phyloP scores from a whole-genome alignment of 495 filamentous ascomycete species.

The Penicillium odoratum region DNA sequence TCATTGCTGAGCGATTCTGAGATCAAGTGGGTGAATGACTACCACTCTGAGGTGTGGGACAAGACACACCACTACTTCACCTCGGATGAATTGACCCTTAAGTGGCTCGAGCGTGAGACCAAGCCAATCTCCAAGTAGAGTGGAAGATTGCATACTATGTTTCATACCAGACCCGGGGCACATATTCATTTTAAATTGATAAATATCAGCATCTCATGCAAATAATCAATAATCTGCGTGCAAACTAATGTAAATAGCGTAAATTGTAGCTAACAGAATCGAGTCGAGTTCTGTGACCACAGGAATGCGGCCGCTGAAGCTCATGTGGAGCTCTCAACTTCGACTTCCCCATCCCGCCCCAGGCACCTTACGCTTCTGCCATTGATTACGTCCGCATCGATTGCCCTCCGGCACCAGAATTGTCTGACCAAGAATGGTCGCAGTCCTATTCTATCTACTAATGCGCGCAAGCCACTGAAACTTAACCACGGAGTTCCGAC shows the following conservation, averaged over 20 bases:
- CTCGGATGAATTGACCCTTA: constrained; percentile 62
- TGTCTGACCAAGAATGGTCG: constrained; percentile 23
- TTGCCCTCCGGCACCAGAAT: constrained; percentile 4
- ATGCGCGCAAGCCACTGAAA: constrained; percentile 20
- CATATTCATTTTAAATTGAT: neutral
- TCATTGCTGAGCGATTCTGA: constrained; percentile 72
- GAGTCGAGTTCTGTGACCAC: neutral
- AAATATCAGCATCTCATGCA: neutral
- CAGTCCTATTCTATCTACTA: constrained; percentile 4
- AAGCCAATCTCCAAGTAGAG: constrained; percentile 46
- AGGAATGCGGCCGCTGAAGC: constrained; percentile 28
- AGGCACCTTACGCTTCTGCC: constrained; percentile 11
- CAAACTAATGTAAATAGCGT: neutral
- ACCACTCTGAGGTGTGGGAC: constrained; percentile 76
- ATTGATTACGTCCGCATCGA: constrained; percentile 5
- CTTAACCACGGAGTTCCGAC: constrained; percentile 7
- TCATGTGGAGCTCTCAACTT: constrained; percentile 28
- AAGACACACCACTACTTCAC: constrained; percentile 85
- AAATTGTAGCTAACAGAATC: neutral
- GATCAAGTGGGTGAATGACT: constrained; percentile 83
- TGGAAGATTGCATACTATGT: neutral
- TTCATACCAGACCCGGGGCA: neutral
- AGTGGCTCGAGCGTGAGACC: constrained; percentile 88
- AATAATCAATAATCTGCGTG: neutral
- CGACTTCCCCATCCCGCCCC: constrained; percentile 24